Evolutionary conservation across 2,329 filamentous ascomycete species (phyloP).

Genomic region (Chaetomium globosum): DNA sequence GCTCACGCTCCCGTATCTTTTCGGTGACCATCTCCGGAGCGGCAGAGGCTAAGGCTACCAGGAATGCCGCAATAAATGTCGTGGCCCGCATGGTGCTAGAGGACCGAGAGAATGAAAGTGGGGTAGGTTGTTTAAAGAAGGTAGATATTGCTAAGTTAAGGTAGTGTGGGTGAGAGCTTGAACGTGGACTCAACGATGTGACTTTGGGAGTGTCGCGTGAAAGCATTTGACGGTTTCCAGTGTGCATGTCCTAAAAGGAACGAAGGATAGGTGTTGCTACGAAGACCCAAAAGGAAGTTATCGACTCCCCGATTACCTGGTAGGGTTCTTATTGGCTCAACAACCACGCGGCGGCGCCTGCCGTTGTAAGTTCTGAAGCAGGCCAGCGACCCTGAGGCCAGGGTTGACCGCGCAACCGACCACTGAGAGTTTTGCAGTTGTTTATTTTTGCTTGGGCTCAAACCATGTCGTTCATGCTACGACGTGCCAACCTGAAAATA

Average conservation of each 20-base stretch:
- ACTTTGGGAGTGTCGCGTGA: background rate
- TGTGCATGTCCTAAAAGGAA: no score
- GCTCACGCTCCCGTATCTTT: conserved; percentile 14
- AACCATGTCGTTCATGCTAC: background rate
- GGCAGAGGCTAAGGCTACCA: conserved; percentile 13
- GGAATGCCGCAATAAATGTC: background rate
- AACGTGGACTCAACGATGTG: no score
- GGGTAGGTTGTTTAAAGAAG: no score
- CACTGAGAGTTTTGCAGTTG: background rate
- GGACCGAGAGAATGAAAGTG: no score
- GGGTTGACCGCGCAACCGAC: background rate
- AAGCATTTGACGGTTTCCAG: background rate
- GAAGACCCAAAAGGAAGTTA: background rate
- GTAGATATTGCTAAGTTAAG: no score
- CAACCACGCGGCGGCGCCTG: background rate
- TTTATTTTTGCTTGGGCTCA: background rate
- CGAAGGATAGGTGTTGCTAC: background rate
- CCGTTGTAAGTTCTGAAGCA: background rate
- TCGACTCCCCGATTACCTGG: no score
- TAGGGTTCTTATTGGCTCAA: background rate
- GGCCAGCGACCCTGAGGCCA: background rate
- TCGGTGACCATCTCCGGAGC: conserved; percentile 23
- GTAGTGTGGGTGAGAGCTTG: no score
- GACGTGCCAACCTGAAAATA: no score
- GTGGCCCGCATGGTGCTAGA: background rate